Evolutionary conservation across 805 yeast species (phyloP).

Genomic region (Yarrowia sp.): DNA sequence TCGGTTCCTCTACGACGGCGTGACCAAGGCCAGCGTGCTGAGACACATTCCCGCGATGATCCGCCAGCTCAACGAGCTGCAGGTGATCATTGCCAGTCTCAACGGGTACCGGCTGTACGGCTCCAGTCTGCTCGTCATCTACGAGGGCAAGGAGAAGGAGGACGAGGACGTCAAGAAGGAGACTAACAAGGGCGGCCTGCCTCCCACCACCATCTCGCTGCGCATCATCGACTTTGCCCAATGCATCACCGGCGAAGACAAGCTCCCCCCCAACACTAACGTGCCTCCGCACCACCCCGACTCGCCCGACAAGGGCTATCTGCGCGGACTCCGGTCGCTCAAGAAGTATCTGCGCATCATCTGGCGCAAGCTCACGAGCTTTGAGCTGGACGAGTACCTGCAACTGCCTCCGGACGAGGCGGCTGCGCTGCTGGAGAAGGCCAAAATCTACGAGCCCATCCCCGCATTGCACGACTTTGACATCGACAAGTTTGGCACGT

Average conservation of each 20-base stretch:
- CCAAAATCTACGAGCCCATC: slow-evolving; percentile 16
- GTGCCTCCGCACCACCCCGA: slow-evolving; percentile 71
- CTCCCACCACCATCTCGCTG: slow-evolving; percentile 41
- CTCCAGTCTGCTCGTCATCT: slow-evolving; percentile 81
- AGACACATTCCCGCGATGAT: slow-evolving; percentile 68
- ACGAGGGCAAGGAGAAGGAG: slow-evolving; percentile 69
- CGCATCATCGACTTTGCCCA: slow-evolving; percentile 95
- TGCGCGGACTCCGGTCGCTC: slow-evolving; percentile 76
- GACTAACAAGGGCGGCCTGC: slow-evolving; percentile 33
- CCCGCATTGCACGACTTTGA: slow-evolving; percentile 31
- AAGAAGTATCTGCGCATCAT: slow-evolving; percentile 62
- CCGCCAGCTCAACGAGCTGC: slow-evolving; percentile 57
- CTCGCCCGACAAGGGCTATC: slow-evolving; percentile 75
- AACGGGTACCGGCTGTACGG: slow-evolving; percentile 88
- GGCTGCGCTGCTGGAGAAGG: background rate
- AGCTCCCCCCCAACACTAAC: slow-evolving; percentile 44
- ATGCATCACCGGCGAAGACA: slow-evolving; percentile 67
- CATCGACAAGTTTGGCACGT: slow-evolving; percentile 20
- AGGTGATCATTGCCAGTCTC: slow-evolving; percentile 52
- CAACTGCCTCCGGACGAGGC: slow-evolving; percentile 22
- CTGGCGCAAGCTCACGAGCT: slow-evolving; percentile 54
- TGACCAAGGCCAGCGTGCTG: slow-evolving; percentile 53
- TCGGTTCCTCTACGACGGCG: slow-evolving; percentile 79
- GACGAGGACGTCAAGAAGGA: slow-evolving; percentile 26
- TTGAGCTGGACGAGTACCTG: slow-evolving; percentile 26